A percentile compares a stretch with the other conserved stretches of the same genome.
These are phyloP conservation scores for Teunomyces cretensis DNA, from an alignment of 805 yeast species.

Conservation along the genomic window DNA sequence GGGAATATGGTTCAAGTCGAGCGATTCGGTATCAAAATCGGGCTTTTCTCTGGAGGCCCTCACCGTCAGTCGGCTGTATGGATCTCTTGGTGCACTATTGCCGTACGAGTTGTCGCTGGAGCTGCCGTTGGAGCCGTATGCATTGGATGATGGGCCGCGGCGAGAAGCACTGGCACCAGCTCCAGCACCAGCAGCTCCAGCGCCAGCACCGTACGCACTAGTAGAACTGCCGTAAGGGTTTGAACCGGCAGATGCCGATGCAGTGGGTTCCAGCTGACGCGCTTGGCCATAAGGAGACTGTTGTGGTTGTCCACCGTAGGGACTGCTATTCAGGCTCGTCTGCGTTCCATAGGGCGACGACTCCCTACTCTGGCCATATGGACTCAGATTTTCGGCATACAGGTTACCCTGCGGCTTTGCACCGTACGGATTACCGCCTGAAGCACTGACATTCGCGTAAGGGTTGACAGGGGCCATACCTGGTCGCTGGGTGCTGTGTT, in stretches of 20 bases:
- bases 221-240: background rate
- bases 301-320: background rate
- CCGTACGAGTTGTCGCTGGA: background rate
- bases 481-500: conserved; percentile 32
- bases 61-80: background rate
- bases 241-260: background rate
- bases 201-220: background rate
- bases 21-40: conserved; percentile 30
- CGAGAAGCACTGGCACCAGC: too few species aligned
- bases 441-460: conserved; percentile 28
- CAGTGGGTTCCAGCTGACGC: background rate
- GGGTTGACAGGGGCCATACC: conserved; percentile 44
- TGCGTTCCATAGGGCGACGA: conserved; percentile 2
- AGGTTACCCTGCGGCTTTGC: conserved; percentile 4
- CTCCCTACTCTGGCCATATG: conserved; percentile 6
- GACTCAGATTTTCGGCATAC: conserved; percentile 1
- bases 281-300: background rate
- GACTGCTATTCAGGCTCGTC: background rate
- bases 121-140: background rate
- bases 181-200: too few species aligned
- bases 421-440: conserved; percentile 6
- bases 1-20: conserved; percentile 41
- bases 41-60: background rate
- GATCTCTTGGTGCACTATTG: background rate
- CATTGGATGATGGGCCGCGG: background rate